These are phyloP conservation scores for Aspergillus sp. DNA, from an alignment of 2,329 filamentous ascomycete genomes.

Conservation along the genomic window DNA sequence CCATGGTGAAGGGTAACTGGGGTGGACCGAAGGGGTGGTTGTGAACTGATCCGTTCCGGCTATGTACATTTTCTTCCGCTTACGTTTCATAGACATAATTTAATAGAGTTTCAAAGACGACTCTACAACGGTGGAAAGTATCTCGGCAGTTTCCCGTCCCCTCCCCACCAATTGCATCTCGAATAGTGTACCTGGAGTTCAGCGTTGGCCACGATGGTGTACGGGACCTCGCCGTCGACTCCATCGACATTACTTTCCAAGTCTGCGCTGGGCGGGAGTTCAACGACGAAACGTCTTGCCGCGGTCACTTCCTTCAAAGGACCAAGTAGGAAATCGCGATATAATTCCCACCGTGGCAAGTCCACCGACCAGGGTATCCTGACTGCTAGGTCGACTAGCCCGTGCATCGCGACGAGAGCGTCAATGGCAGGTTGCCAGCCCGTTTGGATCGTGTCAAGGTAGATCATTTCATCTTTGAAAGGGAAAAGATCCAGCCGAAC, in stretches of 20 bases:
- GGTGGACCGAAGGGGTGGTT: slow-evolving; percentile 62
- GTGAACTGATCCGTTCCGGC: neutral
- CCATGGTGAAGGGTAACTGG: slow-evolving; percentile 67
- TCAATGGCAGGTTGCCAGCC: neutral
- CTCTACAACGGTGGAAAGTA: neutral
- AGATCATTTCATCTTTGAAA: neutral
- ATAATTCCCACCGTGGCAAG: neutral
- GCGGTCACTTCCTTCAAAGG: neutral
- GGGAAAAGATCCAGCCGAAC: neutral
- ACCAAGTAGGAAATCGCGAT: neutral
- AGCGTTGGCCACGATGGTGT: neutral
- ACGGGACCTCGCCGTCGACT: neutral
- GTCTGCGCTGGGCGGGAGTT: neutral
- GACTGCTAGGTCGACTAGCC: neutral
- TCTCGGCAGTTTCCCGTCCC: too few species aligned
- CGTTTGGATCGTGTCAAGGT: neutral
- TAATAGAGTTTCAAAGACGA: neutral
- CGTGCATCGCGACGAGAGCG: neutral
- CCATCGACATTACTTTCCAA: neutral
- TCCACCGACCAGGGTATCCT: neutral
- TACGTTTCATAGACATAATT: neutral
- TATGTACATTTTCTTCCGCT: neutral
- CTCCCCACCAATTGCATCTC: neutral
- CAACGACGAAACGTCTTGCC: neutral
- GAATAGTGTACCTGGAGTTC: neutral